These are phyloP conservation scores for Russula compacta DNA, from an alignment of 768 basidiomycete genomes.

Conservation along the genomic window DNA sequence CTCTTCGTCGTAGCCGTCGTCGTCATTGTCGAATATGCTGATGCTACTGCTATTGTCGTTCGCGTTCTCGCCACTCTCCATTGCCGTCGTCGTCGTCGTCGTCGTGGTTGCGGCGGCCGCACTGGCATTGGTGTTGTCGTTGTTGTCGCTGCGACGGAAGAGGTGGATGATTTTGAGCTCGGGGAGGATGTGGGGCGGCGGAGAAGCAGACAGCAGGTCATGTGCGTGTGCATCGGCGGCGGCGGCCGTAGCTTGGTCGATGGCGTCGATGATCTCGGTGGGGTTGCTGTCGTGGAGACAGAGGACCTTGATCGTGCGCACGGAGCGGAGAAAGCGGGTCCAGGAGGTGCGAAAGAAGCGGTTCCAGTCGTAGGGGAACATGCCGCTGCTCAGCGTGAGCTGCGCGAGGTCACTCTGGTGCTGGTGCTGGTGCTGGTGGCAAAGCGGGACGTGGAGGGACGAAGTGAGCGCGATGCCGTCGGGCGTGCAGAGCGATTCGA, in stretches of 20 bases:
- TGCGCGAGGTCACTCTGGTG: too few relatives aligned
- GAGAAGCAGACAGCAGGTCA: neutral
- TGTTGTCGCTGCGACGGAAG: neutral
- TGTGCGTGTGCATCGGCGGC: neutral
- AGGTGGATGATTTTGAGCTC: neutral
- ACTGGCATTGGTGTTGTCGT: neutral
- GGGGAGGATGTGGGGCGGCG: neutral
- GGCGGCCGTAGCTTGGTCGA: neutral
- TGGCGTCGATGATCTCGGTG: neutral
- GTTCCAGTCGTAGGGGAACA: neutral
- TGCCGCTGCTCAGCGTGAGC: constrained; percentile 7
- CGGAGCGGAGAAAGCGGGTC: neutral
- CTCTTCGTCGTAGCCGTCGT: too few relatives aligned
- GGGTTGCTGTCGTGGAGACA: neutral
- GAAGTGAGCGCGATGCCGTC: constrained; percentile 3
- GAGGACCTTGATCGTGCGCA: neutral
- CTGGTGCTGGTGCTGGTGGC: too few relatives aligned
- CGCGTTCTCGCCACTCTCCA: too few relatives aligned
- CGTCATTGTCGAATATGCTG: neutral
- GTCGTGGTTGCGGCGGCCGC: too few relatives aligned
- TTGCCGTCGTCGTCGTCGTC: too few relatives aligned
- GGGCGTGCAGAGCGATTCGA: neutral
- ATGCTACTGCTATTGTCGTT: too few relatives aligned
- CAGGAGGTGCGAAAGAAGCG: constrained; percentile 9
- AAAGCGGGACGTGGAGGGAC: neutral